These are phyloP conservation scores for Amauroascus verrucosus DNA, from an alignment of 2,329 filamentous ascomycete genomes.

Conservation along the genomic window DNA sequence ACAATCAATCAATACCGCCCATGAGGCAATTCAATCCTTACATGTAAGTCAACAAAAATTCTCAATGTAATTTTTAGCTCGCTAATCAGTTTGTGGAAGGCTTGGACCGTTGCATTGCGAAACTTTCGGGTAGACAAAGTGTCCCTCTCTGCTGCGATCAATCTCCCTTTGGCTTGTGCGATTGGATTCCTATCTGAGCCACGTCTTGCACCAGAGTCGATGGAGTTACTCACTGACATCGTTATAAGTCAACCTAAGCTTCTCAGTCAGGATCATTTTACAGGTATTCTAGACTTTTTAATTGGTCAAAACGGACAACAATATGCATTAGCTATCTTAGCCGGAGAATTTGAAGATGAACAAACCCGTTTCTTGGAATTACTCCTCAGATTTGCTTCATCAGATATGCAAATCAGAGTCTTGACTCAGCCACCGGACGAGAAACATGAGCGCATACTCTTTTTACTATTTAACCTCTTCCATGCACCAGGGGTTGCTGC, in stretches of 20 bases:
- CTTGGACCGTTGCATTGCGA: conserved; percentile 15
- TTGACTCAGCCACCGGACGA: conserved; percentile 25
- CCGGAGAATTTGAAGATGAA: conserved; percentile 31
- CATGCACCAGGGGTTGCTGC: conserved; percentile 33
- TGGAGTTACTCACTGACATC: conserved; percentile 29
- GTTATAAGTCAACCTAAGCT: conserved; percentile 24
- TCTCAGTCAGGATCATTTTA: conserved; percentile 22
- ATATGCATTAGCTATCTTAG: conserved; percentile 26
- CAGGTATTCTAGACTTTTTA: conserved; percentile 27
- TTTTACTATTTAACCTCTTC: conserved; percentile 31
- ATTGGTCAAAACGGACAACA: conserved; percentile 27
- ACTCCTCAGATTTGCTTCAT: conserved; percentile 29
- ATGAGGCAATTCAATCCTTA: conserved; percentile 30
- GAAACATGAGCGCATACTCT: conserved; percentile 27
- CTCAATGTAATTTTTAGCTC: background rate
- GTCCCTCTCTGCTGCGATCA: conserved; percentile 5
- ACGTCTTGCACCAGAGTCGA: conserved; percentile 24
- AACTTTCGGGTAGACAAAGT: conserved; percentile 10
- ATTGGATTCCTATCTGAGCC: conserved; percentile 20
- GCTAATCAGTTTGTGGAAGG: conserved; percentile 10
- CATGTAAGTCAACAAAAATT: conserved; percentile 22
- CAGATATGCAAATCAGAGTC: conserved; percentile 23
- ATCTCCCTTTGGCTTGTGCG: conserved; percentile 10
- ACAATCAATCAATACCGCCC: conserved; percentile 18
- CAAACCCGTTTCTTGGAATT: conserved; percentile 34